phyloP scores from a whole-genome alignment of 768 basidiomycete species.

The Chlorophyllum brunneum region DNA sequence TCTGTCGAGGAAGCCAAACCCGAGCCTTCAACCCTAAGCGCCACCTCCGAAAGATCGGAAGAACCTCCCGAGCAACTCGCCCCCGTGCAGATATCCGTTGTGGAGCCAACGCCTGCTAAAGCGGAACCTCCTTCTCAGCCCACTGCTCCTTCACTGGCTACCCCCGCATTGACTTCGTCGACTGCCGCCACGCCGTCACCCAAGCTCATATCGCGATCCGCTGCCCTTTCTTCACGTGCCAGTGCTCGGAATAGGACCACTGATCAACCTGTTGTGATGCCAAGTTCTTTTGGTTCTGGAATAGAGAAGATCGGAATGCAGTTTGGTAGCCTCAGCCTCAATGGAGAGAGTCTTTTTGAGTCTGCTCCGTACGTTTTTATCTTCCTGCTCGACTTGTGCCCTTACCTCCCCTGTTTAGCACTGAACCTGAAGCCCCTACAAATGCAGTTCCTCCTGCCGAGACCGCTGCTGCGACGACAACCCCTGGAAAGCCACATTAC shows the following conservation, averaged over 20 bases:
- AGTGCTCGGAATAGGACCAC: conserved; percentile 66
- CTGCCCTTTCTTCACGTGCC: conserved; percentile 48
- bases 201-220: conserved; percentile 51
- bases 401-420: conserved; percentile 18
- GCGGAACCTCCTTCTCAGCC: conserved; percentile 34
- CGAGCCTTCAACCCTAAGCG: conserved; percentile 21
- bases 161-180: conserved; percentile 30
- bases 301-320: conserved; percentile 87
- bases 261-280: conserved; percentile 82
- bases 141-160: conserved; percentile 23
- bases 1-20: conserved; percentile 23
- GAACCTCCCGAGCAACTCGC: conserved; percentile 22
- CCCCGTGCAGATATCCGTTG: conserved; percentile 27
- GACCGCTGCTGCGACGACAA: conserved; percentile 23
- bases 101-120: conserved; percentile 23
- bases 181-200: conserved; percentile 41
- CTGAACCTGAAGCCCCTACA: conserved; percentile 31
- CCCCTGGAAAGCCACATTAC: conserved; percentile 24
- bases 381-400: conserved; percentile 2
- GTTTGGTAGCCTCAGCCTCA: conserved; percentile 79
- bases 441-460: conserved; percentile 22
- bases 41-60: conserved; percentile 20
- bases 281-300: conserved; percentile 56
- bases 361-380: conserved; percentile 42
- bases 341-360: conserved; percentile 61